Percentiles rank a stretch among this genome's conserved stretches.
Evolutionary conservation across 2,329 filamentous ascomycete species (phyloP).

Genomic region (Amesomyces nigricolor): DNA sequence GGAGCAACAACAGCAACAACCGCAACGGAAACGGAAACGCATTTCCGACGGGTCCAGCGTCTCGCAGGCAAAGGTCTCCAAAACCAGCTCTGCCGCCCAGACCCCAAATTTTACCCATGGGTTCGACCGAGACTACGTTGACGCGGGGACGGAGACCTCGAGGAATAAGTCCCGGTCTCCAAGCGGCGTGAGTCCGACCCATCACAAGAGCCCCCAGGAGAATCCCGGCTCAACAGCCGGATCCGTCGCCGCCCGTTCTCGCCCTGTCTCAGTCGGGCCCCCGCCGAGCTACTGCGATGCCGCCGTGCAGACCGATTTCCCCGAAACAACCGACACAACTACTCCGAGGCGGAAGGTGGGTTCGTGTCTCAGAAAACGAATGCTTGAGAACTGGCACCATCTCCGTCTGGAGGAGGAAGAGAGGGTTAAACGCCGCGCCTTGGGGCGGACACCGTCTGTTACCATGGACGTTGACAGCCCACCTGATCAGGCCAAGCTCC

Average conservation of each 20-base stretch:
- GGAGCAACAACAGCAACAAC: slow-evolving; percentile 44
- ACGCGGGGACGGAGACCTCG: slow-evolving; percentile 43
- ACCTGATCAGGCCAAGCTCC: slow-evolving; percentile 28
- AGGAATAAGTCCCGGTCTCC: slow-evolving; percentile 51
- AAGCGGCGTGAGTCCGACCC: slow-evolving; percentile 20
- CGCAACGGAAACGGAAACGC: slow-evolving; percentile 57
- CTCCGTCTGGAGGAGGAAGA: slow-evolving; percentile 38
- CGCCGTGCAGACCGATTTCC: slow-evolving; percentile 47
- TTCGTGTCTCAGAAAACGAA: slow-evolving; percentile 44
- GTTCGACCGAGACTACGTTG: slow-evolving; percentile 43
- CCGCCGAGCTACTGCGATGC: slow-evolving; percentile 46
- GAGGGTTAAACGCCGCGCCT: slow-evolving; percentile 29
- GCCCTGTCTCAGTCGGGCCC: slow-evolving; percentile 36
- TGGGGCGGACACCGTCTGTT: slow-evolving; percentile 29
- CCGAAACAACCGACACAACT: slow-evolving; percentile 34
- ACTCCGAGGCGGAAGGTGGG: slow-evolving; percentile 45
- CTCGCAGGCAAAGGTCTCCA: slow-evolving; percentile 29
- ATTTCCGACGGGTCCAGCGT: slow-evolving; percentile 47
- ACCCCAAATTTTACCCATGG: slow-evolving; percentile 29
- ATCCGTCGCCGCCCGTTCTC: slow-evolving; percentile 31
- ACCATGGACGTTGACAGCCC: slow-evolving; percentile 40
- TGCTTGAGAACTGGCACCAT: slow-evolving; percentile 45
- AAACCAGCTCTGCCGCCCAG: slow-evolving; percentile 19
- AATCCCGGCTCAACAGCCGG: slow-evolving; percentile 15
- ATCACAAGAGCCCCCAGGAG: neutral